These are phyloP conservation scores for Emericellopsis cladophorae DNA, from an alignment of 2,329 filamentous ascomycete species.

Conservation along the genomic window DNA sequence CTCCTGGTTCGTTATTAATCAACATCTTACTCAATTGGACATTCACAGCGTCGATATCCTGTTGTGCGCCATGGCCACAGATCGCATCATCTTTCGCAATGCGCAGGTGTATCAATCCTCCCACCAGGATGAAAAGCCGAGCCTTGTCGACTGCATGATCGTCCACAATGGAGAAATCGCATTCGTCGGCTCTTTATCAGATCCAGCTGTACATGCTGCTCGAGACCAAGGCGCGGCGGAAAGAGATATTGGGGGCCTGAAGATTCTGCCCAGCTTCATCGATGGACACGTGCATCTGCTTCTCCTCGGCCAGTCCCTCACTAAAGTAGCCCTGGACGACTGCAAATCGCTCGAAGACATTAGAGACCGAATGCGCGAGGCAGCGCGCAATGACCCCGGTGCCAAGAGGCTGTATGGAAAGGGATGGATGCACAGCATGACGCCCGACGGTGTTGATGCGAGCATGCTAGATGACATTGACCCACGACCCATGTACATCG, in stretches of 20 bases:
- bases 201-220: slow-evolving; percentile 10
- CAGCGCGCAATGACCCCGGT: slow-evolving; percentile 31
- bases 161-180: slow-evolving; percentile 19
- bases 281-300: slow-evolving; percentile 46
- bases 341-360: slow-evolving; percentile 38
- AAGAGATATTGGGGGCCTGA: slow-evolving; percentile 17
- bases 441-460: slow-evolving; percentile 29
- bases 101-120: slow-evolving; percentile 13
- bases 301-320: slow-evolving; percentile 37
- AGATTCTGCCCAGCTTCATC: slow-evolving; percentile 41
- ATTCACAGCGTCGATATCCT: not conserved
- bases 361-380: slow-evolving; percentile 26
- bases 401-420: slow-evolving; percentile 36
- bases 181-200: slow-evolving; percentile 16
- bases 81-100: slow-evolving; percentile 11
- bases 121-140: slow-evolving; percentile 11
- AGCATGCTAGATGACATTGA: slow-evolving; percentile 36
- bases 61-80: slow-evolving; percentile 1
- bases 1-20: too few species aligned
- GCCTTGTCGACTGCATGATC: slow-evolving; percentile 18
- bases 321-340: slow-evolving; percentile 33
- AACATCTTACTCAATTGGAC: not conserved
- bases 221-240: slow-evolving; percentile 9
- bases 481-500: slow-evolving; percentile 40
- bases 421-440: slow-evolving; percentile 43